Conservation (phyloP, 2,329 filamentous ascomycete species). For the Coleophoma eucalyptorum region DNA sequence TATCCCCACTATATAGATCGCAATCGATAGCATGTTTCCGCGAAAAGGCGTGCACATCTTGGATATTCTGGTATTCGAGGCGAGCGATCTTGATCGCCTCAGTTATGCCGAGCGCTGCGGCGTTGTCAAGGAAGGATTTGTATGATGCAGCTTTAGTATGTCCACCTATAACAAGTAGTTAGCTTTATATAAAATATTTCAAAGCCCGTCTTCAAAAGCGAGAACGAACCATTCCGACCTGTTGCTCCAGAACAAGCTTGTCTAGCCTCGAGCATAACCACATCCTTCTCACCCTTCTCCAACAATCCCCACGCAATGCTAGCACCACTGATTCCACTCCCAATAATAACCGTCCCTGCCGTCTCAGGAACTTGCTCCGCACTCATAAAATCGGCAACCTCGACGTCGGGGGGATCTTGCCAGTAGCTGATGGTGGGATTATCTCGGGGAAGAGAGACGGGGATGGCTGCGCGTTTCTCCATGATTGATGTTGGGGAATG, state of each 20-base stretch:
- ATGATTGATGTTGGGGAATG: constrained; percentile 6
- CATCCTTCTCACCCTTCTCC: constrained; percentile 8
- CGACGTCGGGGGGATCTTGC: constrained; percentile 26
- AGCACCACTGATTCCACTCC: constrained; percentile 19
- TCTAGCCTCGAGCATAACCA: constrained; percentile 32
- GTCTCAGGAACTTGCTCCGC: constrained; percentile 11
- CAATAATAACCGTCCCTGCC: constrained; percentile 16
- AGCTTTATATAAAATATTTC: neutral
- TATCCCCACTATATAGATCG: constrained; percentile 37
- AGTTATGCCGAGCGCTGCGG: constrained; percentile 5
- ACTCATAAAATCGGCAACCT: constrained; percentile 24
- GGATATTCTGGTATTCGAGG: constrained; percentile 49
- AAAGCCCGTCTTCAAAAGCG: neutral
- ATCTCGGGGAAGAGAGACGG: constrained; percentile 23
- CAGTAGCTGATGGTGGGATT: constrained; percentile 30
- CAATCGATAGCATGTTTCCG: constrained; percentile 40
- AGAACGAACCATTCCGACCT: constrained; percentile 28
- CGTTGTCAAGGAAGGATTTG: constrained; percentile 20
- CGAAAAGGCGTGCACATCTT: constrained; percentile 51
- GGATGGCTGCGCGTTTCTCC: constrained; percentile 14
- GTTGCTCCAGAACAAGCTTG: constrained; percentile 31
- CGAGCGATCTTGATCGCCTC: constrained; percentile 29
- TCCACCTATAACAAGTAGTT: constrained; percentile 16
- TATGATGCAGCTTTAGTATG: constrained; percentile 28
- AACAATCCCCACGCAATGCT: constrained; percentile 21